These are phyloP conservation scores for Xanthoparmelia taractica DNA, from an alignment of 495 filamentous ascomycete genomes.

Conservation along the genomic window DNA sequence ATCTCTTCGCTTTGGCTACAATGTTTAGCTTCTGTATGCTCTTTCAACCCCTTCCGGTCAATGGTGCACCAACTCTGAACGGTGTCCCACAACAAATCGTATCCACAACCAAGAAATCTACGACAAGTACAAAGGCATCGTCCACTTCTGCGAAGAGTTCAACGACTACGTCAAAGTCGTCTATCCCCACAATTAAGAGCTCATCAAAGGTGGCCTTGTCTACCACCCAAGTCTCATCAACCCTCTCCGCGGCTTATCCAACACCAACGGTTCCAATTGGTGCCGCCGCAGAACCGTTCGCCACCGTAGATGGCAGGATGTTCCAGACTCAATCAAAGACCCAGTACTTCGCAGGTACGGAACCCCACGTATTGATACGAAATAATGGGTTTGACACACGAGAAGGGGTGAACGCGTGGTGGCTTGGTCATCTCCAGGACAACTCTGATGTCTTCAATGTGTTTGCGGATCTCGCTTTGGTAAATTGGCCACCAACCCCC, in stretches of 20 bases:
- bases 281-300: constrained; percentile 14
- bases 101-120: neutral
- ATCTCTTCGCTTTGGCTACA: neutral
- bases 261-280: constrained; percentile 15
- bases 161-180: constrained; percentile 4
- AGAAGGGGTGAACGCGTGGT: constrained; percentile 63
- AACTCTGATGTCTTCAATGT: constrained; percentile 54
- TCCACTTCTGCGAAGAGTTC: constrained; percentile 2
- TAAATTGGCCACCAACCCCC: neutral
- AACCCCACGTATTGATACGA: neutral
- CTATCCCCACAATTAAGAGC: neutral
- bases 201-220: neutral
- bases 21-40: neutral
- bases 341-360: constrained; percentile 26
- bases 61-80: neutral
- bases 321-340: constrained; percentile 24
- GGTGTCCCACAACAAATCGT: neutral
- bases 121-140: neutral
- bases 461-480: constrained; percentile 41
- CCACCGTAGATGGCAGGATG: constrained; percentile 16
- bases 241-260: constrained; percentile 7
- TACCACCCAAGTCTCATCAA: constrained; percentile 1
- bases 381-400: neutral
- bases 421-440: constrained; percentile 61
- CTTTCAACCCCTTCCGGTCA: neutral